Evolutionary conservation across 2,329 filamentous ascomycete species (phyloP), one percentile per base, ranked within the genome.

Genomic region (Celoporthe dispersa): DNA sequence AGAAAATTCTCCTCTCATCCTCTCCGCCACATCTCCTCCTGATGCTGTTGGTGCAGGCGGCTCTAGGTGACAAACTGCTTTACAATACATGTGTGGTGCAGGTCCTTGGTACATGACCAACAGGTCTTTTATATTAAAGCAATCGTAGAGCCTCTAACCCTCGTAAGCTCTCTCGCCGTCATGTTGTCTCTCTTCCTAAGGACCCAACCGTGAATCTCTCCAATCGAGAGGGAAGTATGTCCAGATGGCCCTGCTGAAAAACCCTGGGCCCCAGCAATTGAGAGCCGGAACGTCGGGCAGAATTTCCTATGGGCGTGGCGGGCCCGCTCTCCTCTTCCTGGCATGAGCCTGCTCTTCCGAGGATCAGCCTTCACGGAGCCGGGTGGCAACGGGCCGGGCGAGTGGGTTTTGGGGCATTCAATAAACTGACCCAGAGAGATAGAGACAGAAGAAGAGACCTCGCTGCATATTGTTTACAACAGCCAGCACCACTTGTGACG

Each of bases 311-410:
- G 8, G 25, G 14, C 53, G 28, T 16, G 31, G 28, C 28, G 31
- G 55, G 16, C 28, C 55, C 55, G 55, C 55, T 60, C 31, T 60
- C 55, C 55, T 57, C 12, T 57, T 57, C 51, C 51, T 33, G 53
- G 28, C 14, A 14, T 57, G 25, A 57, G 53, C 53, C 19, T 33
- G 25, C 25, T 57, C 22, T 31, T 57, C 57, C 57, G 57, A 60
- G 57, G 33, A 60, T 60, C 57, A 60, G 57, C 57, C 57, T 60
- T 14, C 33, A 35, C 25, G 53, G 53, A 8, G 53, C 53, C 53
- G 53, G n/a, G 53, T 31, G 14, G n/a, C 25, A 28, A 55, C 2
- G 6, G 19, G 53, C 5, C n/a, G n/a, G n/a, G n/a, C n/a, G 28
- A 57, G 53, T 57, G 53, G 53, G 28, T 57, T 57, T 28, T 19